Conservation (phyloP, 192 early-diverging fungal species). For the Coemansia sp. region DNA sequence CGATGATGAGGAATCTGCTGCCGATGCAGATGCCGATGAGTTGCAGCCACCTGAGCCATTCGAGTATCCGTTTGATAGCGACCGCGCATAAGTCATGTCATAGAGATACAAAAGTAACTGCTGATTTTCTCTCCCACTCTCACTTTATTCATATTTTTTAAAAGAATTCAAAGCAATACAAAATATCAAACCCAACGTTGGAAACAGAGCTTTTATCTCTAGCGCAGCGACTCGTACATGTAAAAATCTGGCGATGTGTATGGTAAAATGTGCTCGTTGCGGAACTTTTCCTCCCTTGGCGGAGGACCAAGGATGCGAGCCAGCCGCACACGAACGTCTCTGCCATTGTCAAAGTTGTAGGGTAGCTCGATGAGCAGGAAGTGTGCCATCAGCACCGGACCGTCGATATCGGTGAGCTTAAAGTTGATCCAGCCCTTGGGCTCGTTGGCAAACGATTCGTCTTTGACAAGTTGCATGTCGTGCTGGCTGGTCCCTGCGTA, state of each 20-base stretch:
- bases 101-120: not conserved
- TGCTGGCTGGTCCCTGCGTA: constrained; percentile 25
- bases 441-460: constrained; percentile 16
- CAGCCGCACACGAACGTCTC: constrained; percentile 41
- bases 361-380: constrained; percentile 40
- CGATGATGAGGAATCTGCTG: constrained; percentile 15
- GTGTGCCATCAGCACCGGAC: constrained; percentile 29
- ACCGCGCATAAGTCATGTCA: constrained; percentile 20
- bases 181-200: not conserved
- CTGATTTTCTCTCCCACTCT: not conserved
- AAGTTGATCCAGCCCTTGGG: constrained; percentile 42
- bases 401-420: constrained; percentile 11
- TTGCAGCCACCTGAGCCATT: constrained; percentile 76
- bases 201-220: not conserved
- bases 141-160: constrained; percentile 14
- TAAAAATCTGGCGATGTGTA: constrained; percentile 32
- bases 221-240: constrained; percentile 48
- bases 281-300: constrained; percentile 19
- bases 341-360: constrained; percentile 44
- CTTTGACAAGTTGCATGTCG: constrained; percentile 31
- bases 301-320: constrained; percentile 36
- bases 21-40: constrained; percentile 20
- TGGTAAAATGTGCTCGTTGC: constrained; percentile 33
- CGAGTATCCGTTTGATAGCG: constrained; percentile 72
- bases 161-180: not conserved